These are phyloP conservation scores for Prunus mongolica DNA, from an alignment of 306 rosid genomes.

Conservation along the genomic window DNA sequence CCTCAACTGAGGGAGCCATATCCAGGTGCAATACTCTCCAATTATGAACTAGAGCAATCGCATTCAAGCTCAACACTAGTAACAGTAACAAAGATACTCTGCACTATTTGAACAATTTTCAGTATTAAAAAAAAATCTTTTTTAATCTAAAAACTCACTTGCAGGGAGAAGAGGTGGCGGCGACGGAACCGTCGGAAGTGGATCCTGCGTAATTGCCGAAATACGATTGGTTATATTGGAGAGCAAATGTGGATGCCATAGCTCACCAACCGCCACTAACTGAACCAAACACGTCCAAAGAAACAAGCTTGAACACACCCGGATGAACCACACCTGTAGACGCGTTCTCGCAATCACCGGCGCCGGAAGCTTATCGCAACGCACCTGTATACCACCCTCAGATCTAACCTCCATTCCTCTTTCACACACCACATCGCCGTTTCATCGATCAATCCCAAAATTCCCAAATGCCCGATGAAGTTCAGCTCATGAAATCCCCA, in stretches of 20 bases:
- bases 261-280: constrained; percentile 73
- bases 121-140: neutral
- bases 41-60: neutral
- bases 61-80: neutral
- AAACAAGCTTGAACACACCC: constrained; percentile 80
- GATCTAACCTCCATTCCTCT: constrained; percentile 89
- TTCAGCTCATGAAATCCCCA: constrained; percentile 1
- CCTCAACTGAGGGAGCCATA: neutral
- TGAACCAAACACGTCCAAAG: constrained; percentile 91
- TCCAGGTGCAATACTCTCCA: neutral
- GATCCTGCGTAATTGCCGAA: constrained; percentile 36
- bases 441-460: constrained; percentile 44
- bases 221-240: constrained; percentile 59
- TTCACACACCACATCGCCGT: constrained; percentile 67
- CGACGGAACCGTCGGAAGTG: constrained; percentile 24
- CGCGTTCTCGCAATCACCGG: constrained; percentile 65
- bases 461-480: neutral
- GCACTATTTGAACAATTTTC: neutral
- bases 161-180: constrained; percentile 53
- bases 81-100: neutral
- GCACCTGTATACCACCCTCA: constrained; percentile 48
- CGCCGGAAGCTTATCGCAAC: constrained; percentile 68
- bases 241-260: constrained; percentile 74
- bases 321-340: constrained; percentile 83
- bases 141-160: constrained; percentile 47